Conservation (phyloP, 352 stramenopile genomes). For the Phytophthora sp. region DNA sequence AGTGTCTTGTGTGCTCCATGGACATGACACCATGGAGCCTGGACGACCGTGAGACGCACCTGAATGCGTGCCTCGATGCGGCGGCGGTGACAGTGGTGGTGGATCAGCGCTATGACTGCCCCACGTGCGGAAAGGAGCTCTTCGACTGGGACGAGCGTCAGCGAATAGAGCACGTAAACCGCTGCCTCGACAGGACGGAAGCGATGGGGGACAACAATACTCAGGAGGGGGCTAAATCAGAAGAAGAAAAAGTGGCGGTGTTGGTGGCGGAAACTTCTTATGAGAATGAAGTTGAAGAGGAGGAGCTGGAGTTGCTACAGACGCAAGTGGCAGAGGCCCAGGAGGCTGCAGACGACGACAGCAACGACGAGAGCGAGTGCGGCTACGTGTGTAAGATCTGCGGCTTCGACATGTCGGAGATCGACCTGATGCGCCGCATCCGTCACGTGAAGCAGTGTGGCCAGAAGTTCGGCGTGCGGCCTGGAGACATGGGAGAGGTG, state of each 20-base stretch:
- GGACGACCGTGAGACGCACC: constrained; percentile 57
- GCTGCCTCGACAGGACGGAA: constrained; percentile 57
- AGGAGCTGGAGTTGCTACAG: constrained; percentile 1
- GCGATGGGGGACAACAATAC: neutral
- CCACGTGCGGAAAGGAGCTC: constrained; percentile 60
- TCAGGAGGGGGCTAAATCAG: constrained; percentile 1
- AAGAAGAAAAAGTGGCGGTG: neutral
- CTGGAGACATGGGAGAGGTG: constrained; percentile 51
- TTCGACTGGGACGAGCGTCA: constrained; percentile 72
- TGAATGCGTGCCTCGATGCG: constrained; percentile 81
- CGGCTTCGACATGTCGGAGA: constrained; percentile 49
- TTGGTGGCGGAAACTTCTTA: too few species aligned
- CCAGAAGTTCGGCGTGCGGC: constrained; percentile 66
- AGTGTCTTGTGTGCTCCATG: constrained; percentile 65
- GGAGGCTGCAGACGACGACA: neutral
- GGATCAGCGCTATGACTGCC: constrained; percentile 52
- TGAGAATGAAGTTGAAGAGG: constrained; percentile 2
- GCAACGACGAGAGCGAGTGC: constrained; percentile 24
- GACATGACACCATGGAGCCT: constrained; percentile 63
- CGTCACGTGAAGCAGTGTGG: constrained; percentile 84
- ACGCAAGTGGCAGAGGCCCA: constrained; percentile 14
- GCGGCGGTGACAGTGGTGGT: constrained; percentile 11
- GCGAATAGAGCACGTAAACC: constrained; percentile 70
- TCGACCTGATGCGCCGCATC: constrained; percentile 54
- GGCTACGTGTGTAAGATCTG: constrained; percentile 77